Base-by-base conservation (phyloP, 805 yeast genomes). In the Blastobotrys americana region DNA sequence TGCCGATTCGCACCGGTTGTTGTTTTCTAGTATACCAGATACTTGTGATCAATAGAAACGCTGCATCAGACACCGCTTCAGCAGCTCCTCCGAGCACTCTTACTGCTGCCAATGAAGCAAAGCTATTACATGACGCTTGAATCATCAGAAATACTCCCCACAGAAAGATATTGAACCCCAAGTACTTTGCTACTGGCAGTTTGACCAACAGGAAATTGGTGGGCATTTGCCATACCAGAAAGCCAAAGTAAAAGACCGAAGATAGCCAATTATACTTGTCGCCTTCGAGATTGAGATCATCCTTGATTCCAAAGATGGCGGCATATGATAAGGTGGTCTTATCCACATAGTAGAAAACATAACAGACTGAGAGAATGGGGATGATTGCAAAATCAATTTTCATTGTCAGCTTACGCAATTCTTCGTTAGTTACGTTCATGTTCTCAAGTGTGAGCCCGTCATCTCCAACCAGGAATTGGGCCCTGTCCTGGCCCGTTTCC, bases 11-110 rank as follows among this genome's bases (percentile, higher is more conserved):
- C 3, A 76, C 46, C 10, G 82, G 80, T 41, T 77, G 77, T 43
- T 61, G 62, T 5, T 46, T 45, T 13, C 59, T 50, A 5, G 73
- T 72, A 62, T 77, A 80, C 63, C 77, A 80, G 82, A 77, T 77
- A 21, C 82, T 74, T 33, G 80, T 74, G 36, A 80, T 69, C 21
- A 78, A 64, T 44, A 77, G 69, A 40, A 77, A 69, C 0, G 80
- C 78, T 1, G 80, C 79, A 18, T 45, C 50, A 15, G 48, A 45
- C n/a, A 34, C 37, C 10, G 52, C 48, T 34, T 51, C 55, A 6
- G 42, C 47, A 4, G 47, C 47, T n/a, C 55, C 55, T 5, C 44
- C 44, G 4, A 51, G 40, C 4, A 39, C 44, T 34, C 55, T 27
- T 8, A 42, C 39, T 3, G 43, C 51, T 5, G 44, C 37, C 16